Evolutionary conservation across 345 rosid species (phyloP), one percentile per base, ranked within the genome.

Genomic region (Gynandropsis gynandra): DNA sequence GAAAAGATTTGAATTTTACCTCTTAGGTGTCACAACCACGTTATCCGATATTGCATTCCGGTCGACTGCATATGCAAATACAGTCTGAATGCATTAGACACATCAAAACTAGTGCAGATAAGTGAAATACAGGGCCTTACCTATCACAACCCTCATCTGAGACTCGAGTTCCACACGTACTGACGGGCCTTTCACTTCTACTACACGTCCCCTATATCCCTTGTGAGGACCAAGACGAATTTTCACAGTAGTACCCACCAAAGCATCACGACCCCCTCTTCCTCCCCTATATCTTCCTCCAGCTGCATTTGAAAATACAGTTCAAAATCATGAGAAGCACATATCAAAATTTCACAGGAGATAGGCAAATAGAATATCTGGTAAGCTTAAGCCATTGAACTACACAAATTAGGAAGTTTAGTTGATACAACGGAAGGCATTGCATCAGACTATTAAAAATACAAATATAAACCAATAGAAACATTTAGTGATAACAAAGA

Each of bases 281-380:
- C 98, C 95, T 52, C 89, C 93, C 46, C 97, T 70, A 61, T 72
- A 51, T 70, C 98, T 80, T 58, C 89, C 95, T 60, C 95, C 95
- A 60, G 52, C 98, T 85, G 77, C 56, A 69, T 43, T 58, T 21
- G 15, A 57, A 31, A 64, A 72, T 40, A 58, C 50, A 21, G 16
- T 16, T 58, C 29, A 44, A 39, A 43, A 24, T 10, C 14, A 27
- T 32, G 34, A n/a, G 17, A 10, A 57, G 50, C 37, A 11, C 21
- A 24, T 5, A 50, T 9, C 12, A 44, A 8, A 35, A 50, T 36
- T 44, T 56, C 63, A 43, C 36, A 18, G 17, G 24, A 29, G 9
- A 29, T 27, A 27, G 14, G 51, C 52, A 66, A 16, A n/a, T n/a
- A n/a, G n/a, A n/a, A n/a, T n/a, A n/a, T n/a, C n/a, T n/a, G n/a